Evolutionary conservation across 169 alveolate genomes (phyloP).

Genomic region (Cryptosporidium andersoni): DNA sequence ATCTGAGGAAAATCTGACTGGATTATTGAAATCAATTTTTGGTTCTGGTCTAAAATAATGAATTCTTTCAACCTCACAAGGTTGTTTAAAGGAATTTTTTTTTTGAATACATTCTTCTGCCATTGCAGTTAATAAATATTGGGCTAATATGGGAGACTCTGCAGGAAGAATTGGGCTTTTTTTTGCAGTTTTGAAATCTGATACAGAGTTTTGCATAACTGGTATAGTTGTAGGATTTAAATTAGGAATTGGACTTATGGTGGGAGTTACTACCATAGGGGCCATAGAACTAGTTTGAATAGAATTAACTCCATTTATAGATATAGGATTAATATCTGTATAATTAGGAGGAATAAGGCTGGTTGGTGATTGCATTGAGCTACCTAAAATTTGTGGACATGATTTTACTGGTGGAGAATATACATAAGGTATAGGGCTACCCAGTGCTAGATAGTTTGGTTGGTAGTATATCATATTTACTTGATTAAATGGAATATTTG

Average conservation of each 20-base stretch:
- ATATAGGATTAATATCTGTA: background rate
- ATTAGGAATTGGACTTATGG: too few species aligned
- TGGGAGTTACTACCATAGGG: too few species aligned
- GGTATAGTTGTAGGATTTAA: too few species aligned
- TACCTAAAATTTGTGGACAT: too few species aligned
- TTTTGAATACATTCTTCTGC: conserved; percentile 60
- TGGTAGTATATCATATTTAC: too few species aligned
- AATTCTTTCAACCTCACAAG: conserved; percentile 5
- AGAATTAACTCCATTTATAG: background rate
- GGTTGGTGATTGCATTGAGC: too few species aligned
- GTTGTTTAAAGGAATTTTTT: conserved; percentile 2
- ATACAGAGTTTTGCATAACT: background rate
- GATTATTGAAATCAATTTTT: conserved; percentile 49
- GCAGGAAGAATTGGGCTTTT: background rate
- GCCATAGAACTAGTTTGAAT: background rate
- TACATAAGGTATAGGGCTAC: too few species aligned
- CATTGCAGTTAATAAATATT: conserved; percentile 69
- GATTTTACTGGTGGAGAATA: too few species aligned
- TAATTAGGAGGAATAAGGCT: too few species aligned
- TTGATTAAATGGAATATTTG: too few species aligned
- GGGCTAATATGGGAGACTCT: conserved; percentile 65
- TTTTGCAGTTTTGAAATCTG: background rate
- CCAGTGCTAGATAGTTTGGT: too few species aligned
- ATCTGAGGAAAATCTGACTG: conserved; percentile 45
- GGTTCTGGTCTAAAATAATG: conserved; percentile 3